Conservation (phyloP, 768 basidiomycete species). For the Cystoderma amianthinum region DNA sequence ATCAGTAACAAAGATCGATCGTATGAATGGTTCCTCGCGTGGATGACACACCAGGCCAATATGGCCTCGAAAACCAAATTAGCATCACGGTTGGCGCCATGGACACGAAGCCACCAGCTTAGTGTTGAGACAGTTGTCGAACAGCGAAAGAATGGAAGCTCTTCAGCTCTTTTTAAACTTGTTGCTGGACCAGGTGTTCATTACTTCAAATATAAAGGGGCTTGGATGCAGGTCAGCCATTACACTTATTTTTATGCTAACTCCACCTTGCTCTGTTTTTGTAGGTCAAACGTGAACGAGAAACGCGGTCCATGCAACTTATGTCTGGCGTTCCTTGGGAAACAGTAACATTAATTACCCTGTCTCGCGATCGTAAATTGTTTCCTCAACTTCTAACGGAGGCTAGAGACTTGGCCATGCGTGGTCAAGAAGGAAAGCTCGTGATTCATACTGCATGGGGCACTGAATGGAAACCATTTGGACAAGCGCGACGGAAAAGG, state of each 20-base stretch:
- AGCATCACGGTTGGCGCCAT: constrained; percentile 23
- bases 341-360: constrained; percentile 88
- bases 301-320: constrained; percentile 86
- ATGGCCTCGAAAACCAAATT: constrained; percentile 18
- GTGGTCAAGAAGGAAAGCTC: constrained; percentile 85
- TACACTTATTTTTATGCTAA: too few species aligned
- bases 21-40: constrained; percentile 95
- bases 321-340: constrained; percentile 96
- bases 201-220: constrained; percentile 82
- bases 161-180: constrained; percentile 84
- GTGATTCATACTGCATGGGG: constrained; percentile 97
- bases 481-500: constrained; percentile 81
- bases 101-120: constrained; percentile 82
- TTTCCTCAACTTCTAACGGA: constrained; percentile 81
- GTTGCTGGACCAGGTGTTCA: constrained; percentile 95
- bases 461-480: constrained; percentile 93
- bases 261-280: too few species aligned
- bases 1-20: constrained; percentile 93
- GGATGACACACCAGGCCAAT: constrained; percentile 78
- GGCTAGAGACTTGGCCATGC: constrained; percentile 85
- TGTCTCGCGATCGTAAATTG: constrained; percentile 77
- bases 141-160: constrained; percentile 85
- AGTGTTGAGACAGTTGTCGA: constrained; percentile 92
- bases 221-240: constrained; percentile 87
- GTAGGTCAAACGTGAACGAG: constrained; percentile 94